Evolutionary conservation across 192 early-diverging fungal species (phyloP), one percentile per base, ranked within the genome.

Genomic region (Podila epigama): DNA sequence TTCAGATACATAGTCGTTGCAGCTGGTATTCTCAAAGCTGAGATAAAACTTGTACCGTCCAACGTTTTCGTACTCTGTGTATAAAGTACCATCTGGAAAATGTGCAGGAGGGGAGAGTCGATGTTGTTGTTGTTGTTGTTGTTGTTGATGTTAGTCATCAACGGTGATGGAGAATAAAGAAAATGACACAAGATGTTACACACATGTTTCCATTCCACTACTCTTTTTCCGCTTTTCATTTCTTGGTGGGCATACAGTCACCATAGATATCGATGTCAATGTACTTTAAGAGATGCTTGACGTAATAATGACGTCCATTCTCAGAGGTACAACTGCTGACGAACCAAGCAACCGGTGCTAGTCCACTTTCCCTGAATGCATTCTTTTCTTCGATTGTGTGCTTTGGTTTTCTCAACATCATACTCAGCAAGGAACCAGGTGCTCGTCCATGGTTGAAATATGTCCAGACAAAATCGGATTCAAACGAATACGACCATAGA

Each of bases 1-100:
- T 63, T 79, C 75, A 0, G 75, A 54, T 11, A 81, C 70, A 40
- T 81, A 81, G 63, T 75, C 60, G 42, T 69, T 52, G 33, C 79
- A 81, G 34, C 75, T 81, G 42, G 44, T 57, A 50, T 68, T 71
- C 40, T 81, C 79, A 27, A 81, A 36, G 8, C 51, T 56, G 16
- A 80, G 70, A 40, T 80, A 73, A 40, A 80, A 81, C 44, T 63
- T 67, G 61, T 81, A 69, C 20, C n/a, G 56, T 2, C 18, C 50
- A 5, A 65, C 52, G 3, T 3, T 0, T 53, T 51, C 58, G 3
- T 27, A 7, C 5, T 44, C 15, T 27, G 12, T 4, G 6, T 1
- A 44, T 0, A 11, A 44, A 20, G 20, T 16, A 44, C 13, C 37
- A 39, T 33, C 20, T 54, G n/a, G n/a, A n/a, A n/a, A n/a, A n/a